These are phyloP conservation scores for Vitis rotundifolia DNA, from an alignment of 164 flowering plant species.

Conservation along the genomic window DNA sequence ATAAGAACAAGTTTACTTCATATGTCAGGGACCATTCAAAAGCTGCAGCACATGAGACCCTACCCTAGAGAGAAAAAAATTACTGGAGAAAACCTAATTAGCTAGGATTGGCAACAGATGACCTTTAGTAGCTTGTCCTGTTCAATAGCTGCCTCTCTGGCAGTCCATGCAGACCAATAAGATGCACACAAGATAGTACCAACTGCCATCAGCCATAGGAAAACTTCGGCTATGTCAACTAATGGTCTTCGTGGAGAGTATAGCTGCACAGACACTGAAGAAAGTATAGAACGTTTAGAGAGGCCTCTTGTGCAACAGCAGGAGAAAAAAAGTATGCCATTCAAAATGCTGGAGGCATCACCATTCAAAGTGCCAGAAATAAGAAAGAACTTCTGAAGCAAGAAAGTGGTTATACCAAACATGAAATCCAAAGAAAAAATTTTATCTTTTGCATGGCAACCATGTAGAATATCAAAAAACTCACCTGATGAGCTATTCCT, in stretches of 20 bases:
- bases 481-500: conserved; percentile 57
- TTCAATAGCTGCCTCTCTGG: conserved; percentile 90
- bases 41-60: not conserved
- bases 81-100: not conserved
- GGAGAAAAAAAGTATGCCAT: not conserved
- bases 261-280: conserved; percentile 81
- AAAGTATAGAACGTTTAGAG: conserved; percentile 4
- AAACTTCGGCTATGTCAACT: conserved; percentile 97
- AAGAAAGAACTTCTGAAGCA: not conserved
- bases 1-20: conserved; percentile 15
- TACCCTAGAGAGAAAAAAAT: not conserved
- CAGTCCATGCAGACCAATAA: conserved; percentile 97
- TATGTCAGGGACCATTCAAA: not conserved
- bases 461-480: conserved; percentile 5
- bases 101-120: not conserved
- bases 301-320: no score
- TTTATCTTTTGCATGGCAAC: not conserved
- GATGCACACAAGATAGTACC: conserved; percentile 92
- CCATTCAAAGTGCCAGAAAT: not conserved
- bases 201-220: conserved; percentile 98
- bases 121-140: conserved; percentile 91
- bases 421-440: not conserved
- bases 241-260: conserved; percentile 88
- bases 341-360: not conserved
- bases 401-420: not conserved